phyloP scores from a whole-genome alignment of 768 basidiomycete genomes.

The Xerocomellus chrysenteron region DNA sequence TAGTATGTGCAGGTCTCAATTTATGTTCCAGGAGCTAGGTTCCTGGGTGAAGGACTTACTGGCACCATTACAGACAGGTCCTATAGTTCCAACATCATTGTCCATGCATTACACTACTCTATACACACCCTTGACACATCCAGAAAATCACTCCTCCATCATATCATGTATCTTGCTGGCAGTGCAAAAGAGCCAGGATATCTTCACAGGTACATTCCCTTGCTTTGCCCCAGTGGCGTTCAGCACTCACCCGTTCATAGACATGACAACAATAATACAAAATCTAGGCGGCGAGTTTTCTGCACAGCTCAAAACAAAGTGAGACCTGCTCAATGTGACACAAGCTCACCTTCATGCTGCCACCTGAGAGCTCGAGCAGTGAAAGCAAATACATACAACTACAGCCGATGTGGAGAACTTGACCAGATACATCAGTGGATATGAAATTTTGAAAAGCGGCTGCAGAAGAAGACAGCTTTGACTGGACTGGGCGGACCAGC shows the following conservation, averaged over 20 bases:
- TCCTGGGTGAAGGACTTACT: no score
- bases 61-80: no score
- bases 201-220: constrained; percentile 60
- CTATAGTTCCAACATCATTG: constrained; percentile 56
- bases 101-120: constrained; percentile 63
- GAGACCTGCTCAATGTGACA: constrained; percentile 83
- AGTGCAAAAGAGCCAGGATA: constrained; percentile 85
- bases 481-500: constrained; percentile 81
- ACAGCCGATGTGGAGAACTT: constrained; percentile 70
- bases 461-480: constrained; percentile 75
- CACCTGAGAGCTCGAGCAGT: constrained; percentile 87
- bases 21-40: no score
- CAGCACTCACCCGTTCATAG: constrained; percentile 39
- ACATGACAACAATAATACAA: constrained; percentile 85
- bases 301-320: constrained; percentile 79
- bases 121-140: constrained; percentile 89
- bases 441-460: constrained; percentile 83
- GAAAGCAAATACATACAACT: constrained; percentile 79
- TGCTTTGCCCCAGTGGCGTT: neutral
- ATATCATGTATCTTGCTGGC: constrained; percentile 86
- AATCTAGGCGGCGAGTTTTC: constrained; percentile 76
- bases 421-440: constrained; percentile 81
- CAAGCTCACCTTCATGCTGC: constrained; percentile 85
- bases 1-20: no score
- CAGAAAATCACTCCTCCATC: constrained; percentile 85